These are phyloP conservation scores for Streptanthus diversifolius DNA, from an alignment of 345 rosid genomes.

Conservation along the genomic window DNA sequence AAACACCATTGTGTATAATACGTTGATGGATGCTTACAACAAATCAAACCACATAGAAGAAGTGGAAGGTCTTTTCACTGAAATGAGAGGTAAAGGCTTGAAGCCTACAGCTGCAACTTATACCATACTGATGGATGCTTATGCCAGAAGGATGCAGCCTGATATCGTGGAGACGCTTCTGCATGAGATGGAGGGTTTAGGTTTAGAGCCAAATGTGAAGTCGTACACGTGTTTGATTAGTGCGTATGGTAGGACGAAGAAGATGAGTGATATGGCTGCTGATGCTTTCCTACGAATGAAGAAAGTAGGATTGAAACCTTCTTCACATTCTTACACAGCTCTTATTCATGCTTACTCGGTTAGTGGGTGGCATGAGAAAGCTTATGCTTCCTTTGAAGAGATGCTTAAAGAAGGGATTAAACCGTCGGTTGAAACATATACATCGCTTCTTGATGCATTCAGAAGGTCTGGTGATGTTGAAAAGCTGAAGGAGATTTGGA, in stretches of 20 bases:
- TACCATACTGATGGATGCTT: slow-evolving; percentile 79
- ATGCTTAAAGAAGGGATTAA: slow-evolving; percentile 64
- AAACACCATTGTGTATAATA: slow-evolving; percentile 62
- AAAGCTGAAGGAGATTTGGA: slow-evolving; percentile 70
- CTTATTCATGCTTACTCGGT: slow-evolving; percentile 88
- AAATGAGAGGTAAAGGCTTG: slow-evolving; percentile 65
- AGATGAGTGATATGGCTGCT: slow-evolving; percentile 82
- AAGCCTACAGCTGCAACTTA: slow-evolving; percentile 56
- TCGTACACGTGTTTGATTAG: slow-evolving; percentile 74
- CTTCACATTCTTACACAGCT: slow-evolving; percentile 76
- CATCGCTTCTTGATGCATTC: slow-evolving; percentile 76
- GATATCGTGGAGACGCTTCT: slow-evolving; percentile 64
- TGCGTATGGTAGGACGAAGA: slow-evolving; percentile 74
- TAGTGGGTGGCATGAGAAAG: slow-evolving; percentile 78
- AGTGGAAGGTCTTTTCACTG: slow-evolving; percentile 79
- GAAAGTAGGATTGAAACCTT: slow-evolving; percentile 63
- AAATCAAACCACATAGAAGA: slow-evolving; percentile 71
- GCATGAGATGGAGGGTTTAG: slow-evolving; percentile 60
- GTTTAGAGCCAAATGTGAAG: slow-evolving; percentile 58
- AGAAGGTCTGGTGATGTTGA: slow-evolving; percentile 67
- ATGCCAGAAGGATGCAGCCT: slow-evolving; percentile 89
- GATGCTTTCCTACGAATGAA: slow-evolving; percentile 74
- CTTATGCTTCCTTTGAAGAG: slow-evolving; percentile 56
- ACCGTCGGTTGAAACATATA: slow-evolving; percentile 81
- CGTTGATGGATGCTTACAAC: slow-evolving; percentile 75